Base-by-base conservation (phyloP, 257 asterid genomes). In the Echium plantagineum region DNA sequence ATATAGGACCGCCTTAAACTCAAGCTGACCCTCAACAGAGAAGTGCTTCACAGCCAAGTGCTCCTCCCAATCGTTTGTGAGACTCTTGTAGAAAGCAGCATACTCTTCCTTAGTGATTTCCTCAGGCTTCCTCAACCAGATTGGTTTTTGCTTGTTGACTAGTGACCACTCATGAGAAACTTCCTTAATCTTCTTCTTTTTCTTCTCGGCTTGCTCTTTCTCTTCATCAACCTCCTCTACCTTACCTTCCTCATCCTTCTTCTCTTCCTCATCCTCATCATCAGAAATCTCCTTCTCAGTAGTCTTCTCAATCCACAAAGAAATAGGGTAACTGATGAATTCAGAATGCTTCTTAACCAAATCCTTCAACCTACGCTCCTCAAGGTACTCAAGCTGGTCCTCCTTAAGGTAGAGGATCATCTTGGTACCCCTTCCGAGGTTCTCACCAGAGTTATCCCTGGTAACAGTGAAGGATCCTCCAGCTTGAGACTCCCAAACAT, bases 1-100 rank as follows among this genome's bases (percentile, higher is more conserved):
- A 67, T 84, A 87, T 21, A 87, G 86, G 16, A 87, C 69, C 1
- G 95, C 94, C 72, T 84, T 87, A 75, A 87, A 87, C 47, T 87
- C 94, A 5, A 87, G 90, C 69, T 87, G 95, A 4, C 96, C 96
- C 51, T 87, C 96, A 1, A 87, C 94, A 8, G 96, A 84, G 69
- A 87, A 87, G 58, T 87, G 94, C 60, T 87, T 82, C 31, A 87
- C 96, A 5, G 94, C 94, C 20, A 87, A 94, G 53, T 87, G 94
- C 0, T 87, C 95, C 63, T 87, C 94, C 95, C 95, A 87, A 31
- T 87, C 95, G 32, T 87, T 84, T 1, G 95, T 87, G 60, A 87
- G 32, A 77, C 94, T 87, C 82, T 84, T 84, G 77, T 87, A 87
- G 77, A 87, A 87, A 0, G 96, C 62, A 18, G 91, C 94, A 5